These are phyloP conservation scores for Aureobasidium sp. DNA, from an alignment of 2,329 filamentous ascomycete genomes.

Conservation along the genomic window DNA sequence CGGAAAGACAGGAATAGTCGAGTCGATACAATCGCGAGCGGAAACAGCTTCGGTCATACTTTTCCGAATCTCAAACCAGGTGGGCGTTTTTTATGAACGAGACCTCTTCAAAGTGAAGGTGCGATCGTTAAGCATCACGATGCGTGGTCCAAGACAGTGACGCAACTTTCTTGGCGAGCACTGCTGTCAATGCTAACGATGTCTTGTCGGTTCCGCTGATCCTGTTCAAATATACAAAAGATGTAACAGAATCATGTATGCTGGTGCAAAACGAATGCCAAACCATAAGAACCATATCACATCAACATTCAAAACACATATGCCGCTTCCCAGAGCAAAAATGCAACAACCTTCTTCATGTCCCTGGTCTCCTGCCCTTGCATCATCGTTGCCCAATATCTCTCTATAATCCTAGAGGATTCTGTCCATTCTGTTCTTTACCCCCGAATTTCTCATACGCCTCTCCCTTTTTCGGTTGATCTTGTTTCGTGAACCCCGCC, in stretches of 20 bases:
- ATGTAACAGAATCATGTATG: background rate
- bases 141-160: background rate
- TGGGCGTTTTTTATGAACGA: background rate
- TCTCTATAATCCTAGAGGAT: constrained; percentile 25
- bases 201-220: no score
- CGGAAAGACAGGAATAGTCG: background rate
- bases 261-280: no score
- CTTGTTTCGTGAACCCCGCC: background rate
- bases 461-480: constrained; percentile 15
- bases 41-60: background rate
- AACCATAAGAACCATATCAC: no score
- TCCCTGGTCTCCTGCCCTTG: background rate
- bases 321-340: no score
- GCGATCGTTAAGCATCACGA: background rate
- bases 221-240: no score
- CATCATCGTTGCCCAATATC: no score
- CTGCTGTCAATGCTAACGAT: no score
- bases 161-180: background rate
- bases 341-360: no score
- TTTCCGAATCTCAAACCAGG: background rate
- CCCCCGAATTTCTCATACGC: constrained; percentile 25
- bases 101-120: background rate
- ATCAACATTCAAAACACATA: no score
- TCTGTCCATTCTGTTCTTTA: constrained; percentile 29
- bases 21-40: background rate